phyloP scores from a whole-genome alignment of 202 grass and related monocot genomes.

The Tripidium arundinaceum region DNA sequence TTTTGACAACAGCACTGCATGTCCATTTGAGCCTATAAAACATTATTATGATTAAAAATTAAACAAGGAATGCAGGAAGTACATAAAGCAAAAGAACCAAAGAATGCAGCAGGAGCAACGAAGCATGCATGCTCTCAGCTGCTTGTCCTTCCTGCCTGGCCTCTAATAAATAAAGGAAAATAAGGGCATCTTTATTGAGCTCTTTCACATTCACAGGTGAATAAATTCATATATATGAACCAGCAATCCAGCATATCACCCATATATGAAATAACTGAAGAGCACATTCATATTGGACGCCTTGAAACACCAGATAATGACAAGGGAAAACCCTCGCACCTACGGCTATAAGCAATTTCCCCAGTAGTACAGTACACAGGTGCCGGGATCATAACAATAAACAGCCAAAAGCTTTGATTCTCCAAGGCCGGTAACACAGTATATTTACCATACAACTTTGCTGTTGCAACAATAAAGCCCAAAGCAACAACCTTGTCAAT shows the following conservation, averaged over 20 bases:
- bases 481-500: conserved; percentile 33
- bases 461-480: conserved; percentile 34
- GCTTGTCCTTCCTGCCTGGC: neutral
- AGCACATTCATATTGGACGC: neutral
- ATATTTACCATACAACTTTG: conserved; percentile 56
- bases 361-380: too few species aligned
- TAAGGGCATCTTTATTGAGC: neutral
- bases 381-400: too few species aligned
- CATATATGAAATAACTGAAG: neutral
- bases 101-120: neutral
- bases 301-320: too few species aligned
- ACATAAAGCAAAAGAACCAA: neutral
- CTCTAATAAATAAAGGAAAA: neutral
- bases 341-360: too few species aligned
- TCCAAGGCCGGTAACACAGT: neutral
- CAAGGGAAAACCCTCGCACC: too few species aligned
- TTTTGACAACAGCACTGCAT: neutral
- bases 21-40: neutral
- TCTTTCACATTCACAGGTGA: neutral
- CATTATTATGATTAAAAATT: neutral
- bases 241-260: neutral
- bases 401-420: too few species aligned
- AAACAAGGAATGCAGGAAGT: neutral
- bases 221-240: neutral
- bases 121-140: neutral